Evolutionary conservation across 2,329 filamentous ascomycete species (phyloP).

Genomic region (Chaetomiaceae sp.): DNA sequence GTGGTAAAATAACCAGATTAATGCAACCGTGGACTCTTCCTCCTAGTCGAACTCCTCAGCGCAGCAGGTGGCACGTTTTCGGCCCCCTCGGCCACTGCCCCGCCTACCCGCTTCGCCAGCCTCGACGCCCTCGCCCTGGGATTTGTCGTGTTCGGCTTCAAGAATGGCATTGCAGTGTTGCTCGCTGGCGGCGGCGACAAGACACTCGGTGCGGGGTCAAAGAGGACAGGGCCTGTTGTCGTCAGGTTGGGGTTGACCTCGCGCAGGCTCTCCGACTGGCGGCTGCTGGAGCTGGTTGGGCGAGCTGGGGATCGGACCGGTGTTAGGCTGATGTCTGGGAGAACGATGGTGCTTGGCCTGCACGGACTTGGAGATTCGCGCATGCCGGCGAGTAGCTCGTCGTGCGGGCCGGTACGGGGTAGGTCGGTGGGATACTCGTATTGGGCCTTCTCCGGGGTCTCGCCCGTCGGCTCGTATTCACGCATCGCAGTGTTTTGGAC

Average conservation of each 20-base stretch:
- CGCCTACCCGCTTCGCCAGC: constrained; percentile 31
- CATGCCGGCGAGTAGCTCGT: constrained; percentile 39
- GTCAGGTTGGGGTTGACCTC: constrained; percentile 49
- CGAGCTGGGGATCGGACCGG: constrained; percentile 8
- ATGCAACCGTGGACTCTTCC: constrained; percentile 52
- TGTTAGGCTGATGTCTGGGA: constrained; percentile 14
- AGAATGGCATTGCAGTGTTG: constrained; percentile 33
- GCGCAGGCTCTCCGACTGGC: constrained; percentile 44
- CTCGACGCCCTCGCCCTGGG: constrained; percentile 32
- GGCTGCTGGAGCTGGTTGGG: constrained; percentile 5
- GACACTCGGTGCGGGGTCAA: constrained; percentile 42
- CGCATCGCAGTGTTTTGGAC: constrained; percentile 61
- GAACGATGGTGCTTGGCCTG: constrained; percentile 21
- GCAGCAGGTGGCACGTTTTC: constrained; percentile 48
- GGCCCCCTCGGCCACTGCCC: constrained; percentile 39
- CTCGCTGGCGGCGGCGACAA: constrained; percentile 31
- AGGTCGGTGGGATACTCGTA: constrained; percentile 79
- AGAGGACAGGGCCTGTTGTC: constrained; percentile 33
- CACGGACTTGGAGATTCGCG: constrained; percentile 13
- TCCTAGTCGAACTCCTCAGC: constrained; percentile 45
- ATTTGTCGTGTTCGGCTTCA: constrained; percentile 38
- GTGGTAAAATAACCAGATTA: constrained; percentile 3
- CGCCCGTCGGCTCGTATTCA: constrained; percentile 81
- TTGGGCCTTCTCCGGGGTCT: constrained; percentile 74
- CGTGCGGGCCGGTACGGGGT: constrained; percentile 62